Conservation (phyloP, 805 yeast genomes). For the Saccharomycopsis sp. region DNA sequence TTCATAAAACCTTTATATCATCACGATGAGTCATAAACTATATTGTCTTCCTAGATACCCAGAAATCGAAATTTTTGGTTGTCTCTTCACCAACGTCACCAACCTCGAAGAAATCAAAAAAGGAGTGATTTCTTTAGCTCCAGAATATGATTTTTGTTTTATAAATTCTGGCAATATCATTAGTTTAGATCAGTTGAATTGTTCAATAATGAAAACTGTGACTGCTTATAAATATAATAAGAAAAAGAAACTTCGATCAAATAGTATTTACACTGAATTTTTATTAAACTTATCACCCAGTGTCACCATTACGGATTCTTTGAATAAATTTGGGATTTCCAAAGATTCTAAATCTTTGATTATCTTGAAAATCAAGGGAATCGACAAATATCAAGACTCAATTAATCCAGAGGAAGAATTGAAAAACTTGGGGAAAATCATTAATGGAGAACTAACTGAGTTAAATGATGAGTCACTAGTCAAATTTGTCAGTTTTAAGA, state of each 20-base stretch:
- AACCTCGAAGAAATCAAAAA: slow-evolving; percentile 12
- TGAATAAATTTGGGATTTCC: slow-evolving; percentile 14
- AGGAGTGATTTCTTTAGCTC: slow-evolving; percentile 6
- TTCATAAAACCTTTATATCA: no score
- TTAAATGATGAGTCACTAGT: no score
- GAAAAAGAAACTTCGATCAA: slow-evolving; percentile 8
- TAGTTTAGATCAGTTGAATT: slow-evolving; percentile 11
- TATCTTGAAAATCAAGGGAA: slow-evolving; percentile 10
- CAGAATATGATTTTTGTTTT: slow-evolving; percentile 12
- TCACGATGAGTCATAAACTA: no score
- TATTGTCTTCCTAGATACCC: no score
- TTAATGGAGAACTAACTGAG: no score
- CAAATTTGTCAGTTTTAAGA: no score
- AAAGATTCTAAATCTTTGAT: slow-evolving; percentile 3
- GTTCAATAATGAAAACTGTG: slow-evolving; percentile 13
- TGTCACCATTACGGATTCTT: slow-evolving; percentile 9
- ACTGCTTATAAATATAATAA: not conserved
- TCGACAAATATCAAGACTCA: no score
- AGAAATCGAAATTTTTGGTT: no score
- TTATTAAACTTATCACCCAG: slow-evolving; percentile 15
- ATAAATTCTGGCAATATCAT: slow-evolving; percentile 14
- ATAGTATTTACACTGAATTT: slow-evolving; percentile 12
- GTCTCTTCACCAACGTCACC: slow-evolving; percentile 1
- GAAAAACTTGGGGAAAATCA: no score
- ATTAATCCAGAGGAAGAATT: no score